Conservation (phyloP, 176 grass and related monocot genomes). For the Lolium multiflorum region DNA sequence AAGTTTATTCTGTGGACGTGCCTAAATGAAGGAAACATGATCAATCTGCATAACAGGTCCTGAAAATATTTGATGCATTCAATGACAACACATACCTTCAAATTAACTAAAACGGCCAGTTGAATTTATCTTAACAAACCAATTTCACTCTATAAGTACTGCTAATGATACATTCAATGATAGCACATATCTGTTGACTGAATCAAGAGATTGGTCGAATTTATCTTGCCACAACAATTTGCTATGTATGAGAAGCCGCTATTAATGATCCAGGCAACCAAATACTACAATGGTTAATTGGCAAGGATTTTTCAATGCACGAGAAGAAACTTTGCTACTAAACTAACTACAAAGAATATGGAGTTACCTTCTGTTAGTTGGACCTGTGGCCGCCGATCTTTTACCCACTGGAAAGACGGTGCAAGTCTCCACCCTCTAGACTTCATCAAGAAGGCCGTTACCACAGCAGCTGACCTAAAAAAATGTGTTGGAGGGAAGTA, state of each 20-base stretch:
- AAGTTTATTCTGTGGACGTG: slow-evolving; percentile 1
- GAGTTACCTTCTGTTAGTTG: slow-evolving; percentile 67
- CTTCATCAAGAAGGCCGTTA: slow-evolving; percentile 82
- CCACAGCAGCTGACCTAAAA: slow-evolving; percentile 72
- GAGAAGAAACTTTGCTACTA: slow-evolving; percentile 20
- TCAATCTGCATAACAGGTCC: slow-evolving; percentile 2
- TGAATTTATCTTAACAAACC: background rate
- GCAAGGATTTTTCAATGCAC: slow-evolving; percentile 2
- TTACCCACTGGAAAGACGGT: slow-evolving; percentile 75
- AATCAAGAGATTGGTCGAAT: background rate
- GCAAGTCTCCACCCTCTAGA: slow-evolving; percentile 69
- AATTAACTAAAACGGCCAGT: no score
- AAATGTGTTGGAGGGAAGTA: slow-evolving; percentile 42
- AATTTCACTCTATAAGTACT: background rate
- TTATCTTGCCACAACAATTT: background rate
- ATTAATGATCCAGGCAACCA: background rate
- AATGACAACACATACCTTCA: background rate
- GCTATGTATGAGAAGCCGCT: slow-evolving; percentile 9
- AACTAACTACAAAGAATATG: slow-evolving; percentile 27
- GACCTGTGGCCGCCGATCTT: slow-evolving; percentile 62
- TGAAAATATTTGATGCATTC: slow-evolving; percentile 20
- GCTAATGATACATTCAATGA: background rate
- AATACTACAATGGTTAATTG: background rate
- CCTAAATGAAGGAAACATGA: slow-evolving; percentile 11
- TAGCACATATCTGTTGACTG: background rate